Conservation (phyloP, 1,139 yeast genomes). For the Sugiyamaella pinicola region DNA sequence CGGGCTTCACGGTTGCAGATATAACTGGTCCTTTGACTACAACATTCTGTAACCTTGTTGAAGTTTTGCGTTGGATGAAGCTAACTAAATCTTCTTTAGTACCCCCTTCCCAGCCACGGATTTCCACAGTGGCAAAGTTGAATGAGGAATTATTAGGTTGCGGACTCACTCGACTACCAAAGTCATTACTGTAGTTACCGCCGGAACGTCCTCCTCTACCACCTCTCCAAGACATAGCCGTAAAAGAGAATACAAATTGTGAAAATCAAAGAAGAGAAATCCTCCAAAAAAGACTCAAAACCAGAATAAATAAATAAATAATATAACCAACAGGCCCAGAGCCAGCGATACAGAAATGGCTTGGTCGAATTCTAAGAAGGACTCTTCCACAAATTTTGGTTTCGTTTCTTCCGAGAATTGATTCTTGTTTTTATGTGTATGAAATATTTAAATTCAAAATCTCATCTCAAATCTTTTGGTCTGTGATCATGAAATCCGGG, state of each 20-base stretch:
- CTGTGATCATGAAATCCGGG: background rate
- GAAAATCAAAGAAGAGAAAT: background rate
- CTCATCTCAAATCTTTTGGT: background rate
- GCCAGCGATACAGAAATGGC: too few species aligned
- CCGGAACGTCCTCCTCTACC: slow-evolving; percentile 21
- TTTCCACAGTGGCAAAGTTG: slow-evolving; percentile 48
- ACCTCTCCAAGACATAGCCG: slow-evolving; percentile 33
- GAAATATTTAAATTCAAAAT: slow-evolving; percentile 1
- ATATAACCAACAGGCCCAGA: too few species aligned
- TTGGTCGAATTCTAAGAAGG: too few species aligned
- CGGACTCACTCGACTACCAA: slow-evolving; percentile 18
- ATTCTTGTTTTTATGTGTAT: background rate
- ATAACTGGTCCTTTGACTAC: slow-evolving; percentile 49
- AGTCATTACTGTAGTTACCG: slow-evolving; percentile 2
- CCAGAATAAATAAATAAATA: background rate
- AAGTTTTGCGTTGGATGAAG: slow-evolving; percentile 70
- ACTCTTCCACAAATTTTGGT: too few species aligned
- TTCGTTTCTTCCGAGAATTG: too few species aligned
- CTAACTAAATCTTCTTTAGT: slow-evolving; percentile 65
- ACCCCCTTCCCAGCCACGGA: slow-evolving; percentile 77
- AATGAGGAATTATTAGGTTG: background rate
- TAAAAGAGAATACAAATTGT: too few species aligned
- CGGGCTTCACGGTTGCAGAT: slow-evolving; percentile 58
- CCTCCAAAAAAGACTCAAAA: background rate
- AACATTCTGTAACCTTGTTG: slow-evolving; percentile 56